Percentiles rank a stretch among this genome's conserved stretches.
Evolutionary conservation across 768 basidiomycete species (phyloP).

Genomic region (Tulasnella sp.): DNA sequence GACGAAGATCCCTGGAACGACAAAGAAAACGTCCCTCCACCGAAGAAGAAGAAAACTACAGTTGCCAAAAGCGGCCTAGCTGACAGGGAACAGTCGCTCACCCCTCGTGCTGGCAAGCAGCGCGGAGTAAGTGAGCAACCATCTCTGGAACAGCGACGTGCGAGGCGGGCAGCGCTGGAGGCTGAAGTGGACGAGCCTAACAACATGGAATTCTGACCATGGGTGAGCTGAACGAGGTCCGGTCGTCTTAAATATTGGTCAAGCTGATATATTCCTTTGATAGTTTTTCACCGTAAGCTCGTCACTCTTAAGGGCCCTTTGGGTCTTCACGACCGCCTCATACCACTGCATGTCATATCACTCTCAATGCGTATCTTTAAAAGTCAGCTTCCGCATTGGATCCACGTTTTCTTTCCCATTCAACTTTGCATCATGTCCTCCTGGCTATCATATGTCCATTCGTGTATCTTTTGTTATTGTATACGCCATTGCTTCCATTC

Average conservation of each 20-base stretch:
- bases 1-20: not conserved
- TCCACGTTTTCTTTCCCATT: not conserved
- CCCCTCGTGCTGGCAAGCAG: slow-evolving; percentile 1
- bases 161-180: slow-evolving; percentile 3
- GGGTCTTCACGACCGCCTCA: not conserved
- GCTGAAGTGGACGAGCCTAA: slow-evolving; percentile 14
- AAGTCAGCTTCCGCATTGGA: too few species aligned
- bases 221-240: not conserved
- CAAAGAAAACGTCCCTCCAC: slow-evolving; percentile 14
- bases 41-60: not conserved
- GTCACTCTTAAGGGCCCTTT: not conserved
- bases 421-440: slow-evolving; percentile 3
- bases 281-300: not conserved
- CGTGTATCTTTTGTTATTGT: not conserved
- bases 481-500: not conserved
- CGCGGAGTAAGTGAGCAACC: not conserved
- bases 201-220: not conserved
- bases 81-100: not conserved
- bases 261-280: not conserved
- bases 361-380: too few species aligned
- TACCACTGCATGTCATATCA: not conserved
- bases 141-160: not conserved
- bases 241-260: not conserved
- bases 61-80: not conserved
- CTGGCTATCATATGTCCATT: not conserved